Base-by-base conservation (phyloP, 2,329 filamentous ascomycete genomes). In the Hirsutella thompsonii region DNA sequence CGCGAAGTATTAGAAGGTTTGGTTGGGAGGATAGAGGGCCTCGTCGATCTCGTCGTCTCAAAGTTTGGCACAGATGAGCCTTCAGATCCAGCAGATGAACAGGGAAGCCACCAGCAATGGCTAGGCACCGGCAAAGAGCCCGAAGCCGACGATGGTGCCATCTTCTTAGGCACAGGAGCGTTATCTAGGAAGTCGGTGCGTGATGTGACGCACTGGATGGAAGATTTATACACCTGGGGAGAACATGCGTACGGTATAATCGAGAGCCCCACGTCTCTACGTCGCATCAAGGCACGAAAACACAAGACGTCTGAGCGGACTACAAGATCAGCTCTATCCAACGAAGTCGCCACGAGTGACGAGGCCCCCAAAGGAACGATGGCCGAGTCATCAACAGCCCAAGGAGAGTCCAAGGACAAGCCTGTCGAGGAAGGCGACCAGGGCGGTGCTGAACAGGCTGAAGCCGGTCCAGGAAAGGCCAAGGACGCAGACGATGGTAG, bases 1-100 rank as follows among this genome's bases (percentile, higher is more conserved):
- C 73, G 90, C 52, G 90, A 93, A 52, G 90, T 96, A 0, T 67
- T 98, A 2, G 90, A 96, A 59, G 87, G 87, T n/a, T 77, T 94
- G 46, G 78, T 87, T 2, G 72, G 71, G 9, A 72, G 84, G 42
- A 84, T 86, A 20, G 81, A 92, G 39, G 92, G 92, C 1, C 69
- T 98, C 32, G 74, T 94, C 5, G 92, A 98, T 60, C 60, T 96
- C 38, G 69, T 95, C 34, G 88, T 95, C 3, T 88, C 85, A 35
- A 81, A 83, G 49, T 96, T 93, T 58, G 90, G 87, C 14, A 56
- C 62, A n/a, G 56, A 55, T 8, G 59, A 64, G 53, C n/a, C 32
- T 16, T 18, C 14, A n/a, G 2, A 34, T 3, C 32, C 32, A n/a
- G 13, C 32, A 19, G 5, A 8, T 9, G 23, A 40, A 9, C 46